Evolutionary conservation across 352 stramenopile genomes (phyloP), one percentile per base, ranked within the genome.

Genomic region (Discostella stelligera): DNA sequence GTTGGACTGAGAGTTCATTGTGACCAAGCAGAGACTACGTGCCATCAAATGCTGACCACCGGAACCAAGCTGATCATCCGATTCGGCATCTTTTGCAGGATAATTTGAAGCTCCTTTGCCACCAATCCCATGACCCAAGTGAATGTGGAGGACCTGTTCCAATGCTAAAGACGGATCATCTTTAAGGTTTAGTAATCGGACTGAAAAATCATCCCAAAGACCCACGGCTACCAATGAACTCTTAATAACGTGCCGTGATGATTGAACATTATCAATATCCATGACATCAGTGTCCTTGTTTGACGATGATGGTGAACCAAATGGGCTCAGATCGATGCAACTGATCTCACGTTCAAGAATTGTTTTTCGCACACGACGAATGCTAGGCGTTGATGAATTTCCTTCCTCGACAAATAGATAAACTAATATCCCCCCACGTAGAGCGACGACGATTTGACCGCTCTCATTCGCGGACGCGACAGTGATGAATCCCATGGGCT

Each of bases 321-420:
- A 90, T 16, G 84, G 80, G 71, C 88, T 73, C n/a, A 92, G 67
- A 70, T 90, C 66, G 18, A 98, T 86, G 67, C 96, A 98, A 64
- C 95, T 95, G 49, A 98, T 95, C 82, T 99, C 96, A 50, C 96
- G 88, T 59, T 97, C 91, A 83, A 99, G 91, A 0, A 83, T 87
- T 62, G 89, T 89, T 60, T 94, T 86, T 1, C 91, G 80, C 3
- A 98, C 59, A 14, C 84, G 77, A 21, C 82, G 66, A 37, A 81
- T 65, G 8, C 6, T 61, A 20, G 74, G 73, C 41, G 41, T 39
- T 25, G 21, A 59, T 0, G 79, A 78, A 23, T 46, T n/a, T 27
- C 95, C 83, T 39, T 21, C 52, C 23, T 80, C 53, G 23, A 88
- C 80, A 61, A 97, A 85, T 8, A 99, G 83, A 83, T 98, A 97